Evolutionary conservation across 805 yeast genomes (phyloP), one percentile per base, ranked within the genome.

Genomic region (Limtongia smithiae): DNA sequence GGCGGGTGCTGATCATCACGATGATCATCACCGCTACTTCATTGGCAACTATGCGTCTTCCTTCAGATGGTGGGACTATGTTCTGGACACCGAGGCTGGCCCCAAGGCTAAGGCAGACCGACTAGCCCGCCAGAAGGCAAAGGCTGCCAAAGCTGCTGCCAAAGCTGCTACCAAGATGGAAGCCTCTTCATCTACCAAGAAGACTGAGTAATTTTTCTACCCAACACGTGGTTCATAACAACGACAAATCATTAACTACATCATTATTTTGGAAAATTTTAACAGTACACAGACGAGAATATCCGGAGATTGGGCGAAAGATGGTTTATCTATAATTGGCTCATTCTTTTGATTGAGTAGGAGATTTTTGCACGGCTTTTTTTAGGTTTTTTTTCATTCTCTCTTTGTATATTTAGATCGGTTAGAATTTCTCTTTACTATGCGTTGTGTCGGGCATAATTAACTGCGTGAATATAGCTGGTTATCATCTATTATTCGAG

Each of bases 61-160:
- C 32, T 93, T 91, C 79, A 83, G 97, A 72, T 86, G 95, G 87
- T 89, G 95, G 94, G 98, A 91, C 71, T 85, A 72, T 70, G 65
- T 81, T 56, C 73, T 91, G 60, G 83, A 83, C 67, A 90, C 98
- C n/a, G 94, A 87, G 70, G 86, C 91, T 58, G 95, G 95, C 53
- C 82, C 82, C 42, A 80, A 80, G 62, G 94, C 91, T 34, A 85
- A 82, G 68, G 74, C 75, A 22, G 78, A 77, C 55, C 79, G 96
- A 73, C 94, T 67, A 64, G 42, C 65, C 65, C 61, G 61, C 77
- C 66, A 63, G 81, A 84, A 59, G 80, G 81, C 68, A 49, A 69
- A 63, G 47, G 71, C 68, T 7, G 70, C 69, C 54, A 83, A 59
- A 80, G 80, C 68, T 51, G 68, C 62, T 44, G 71, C 69, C 6